Percentiles rank a stretch among this genome's conserved stretches.
These are phyloP conservation scores for Linum trigynum DNA, from an alignment of 345 rosid genomes.

Conservation along the genomic window DNA sequence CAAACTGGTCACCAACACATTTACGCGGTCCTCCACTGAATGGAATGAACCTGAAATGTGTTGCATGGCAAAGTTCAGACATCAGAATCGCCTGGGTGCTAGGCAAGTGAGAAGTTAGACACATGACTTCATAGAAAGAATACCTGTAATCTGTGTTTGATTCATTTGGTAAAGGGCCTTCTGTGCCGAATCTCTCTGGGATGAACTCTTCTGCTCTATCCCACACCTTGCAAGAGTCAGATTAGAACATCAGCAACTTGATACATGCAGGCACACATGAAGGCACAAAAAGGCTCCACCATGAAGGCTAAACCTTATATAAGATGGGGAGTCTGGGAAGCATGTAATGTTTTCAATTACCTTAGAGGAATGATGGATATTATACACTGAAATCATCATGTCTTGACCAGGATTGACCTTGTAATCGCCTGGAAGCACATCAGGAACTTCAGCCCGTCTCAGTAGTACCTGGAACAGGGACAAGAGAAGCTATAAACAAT, in stretches of 20 bases:
- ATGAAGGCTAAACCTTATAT: no score
- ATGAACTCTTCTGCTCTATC: slow-evolving; percentile 82
- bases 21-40: slow-evolving; percentile 96
- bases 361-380: slow-evolving; percentile 80
- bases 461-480: slow-evolving; percentile 53
- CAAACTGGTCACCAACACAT: slow-evolving; percentile 95
- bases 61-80: neutral
- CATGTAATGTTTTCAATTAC: slow-evolving; percentile 25
- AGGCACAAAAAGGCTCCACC: no score
- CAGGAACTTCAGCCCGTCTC: slow-evolving; percentile 82
- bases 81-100: slow-evolving; percentile 2
- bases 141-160: slow-evolving; percentile 87
- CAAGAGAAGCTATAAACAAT: neutral
- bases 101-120: neutral
- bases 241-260: neutral
- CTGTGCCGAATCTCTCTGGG: slow-evolving; percentile 74
- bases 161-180: slow-evolving; percentile 85
- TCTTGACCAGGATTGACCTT: slow-evolving; percentile 88
- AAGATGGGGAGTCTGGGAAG: slow-evolving; percentile 1
- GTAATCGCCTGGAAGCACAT: slow-evolving; percentile 81
- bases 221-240: slow-evolving; percentile 60
- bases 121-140: slow-evolving; percentile 3
- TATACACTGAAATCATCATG: slow-evolving; percentile 90
- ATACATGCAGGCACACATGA: neutral
- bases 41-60: slow-evolving; percentile 63